Percentiles rank a stretch among this genome's conserved stretches.
Evolutionary conservation across 768 basidiomycete species (phyloP).

Genomic region (Macrolepiota dolichaula): DNA sequence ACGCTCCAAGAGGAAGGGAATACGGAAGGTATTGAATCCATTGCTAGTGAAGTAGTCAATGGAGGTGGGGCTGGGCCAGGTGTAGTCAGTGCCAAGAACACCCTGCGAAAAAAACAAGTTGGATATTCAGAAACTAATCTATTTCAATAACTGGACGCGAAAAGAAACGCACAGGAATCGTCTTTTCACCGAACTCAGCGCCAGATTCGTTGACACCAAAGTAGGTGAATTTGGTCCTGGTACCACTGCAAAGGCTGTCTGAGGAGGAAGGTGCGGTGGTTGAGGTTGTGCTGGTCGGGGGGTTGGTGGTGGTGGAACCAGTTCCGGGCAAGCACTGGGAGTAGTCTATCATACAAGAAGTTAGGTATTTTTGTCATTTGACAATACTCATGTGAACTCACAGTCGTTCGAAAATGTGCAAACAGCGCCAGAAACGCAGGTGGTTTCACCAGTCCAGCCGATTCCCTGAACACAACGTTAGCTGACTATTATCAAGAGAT

Average conservation of each 20-base stretch:
- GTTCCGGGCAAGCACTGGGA: constrained; percentile 40
- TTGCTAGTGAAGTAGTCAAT: constrained; percentile 51
- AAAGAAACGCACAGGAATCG: constrained; percentile 40
- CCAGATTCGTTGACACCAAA: constrained; percentile 64
- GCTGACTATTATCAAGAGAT: not conserved
- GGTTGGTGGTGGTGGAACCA: constrained; percentile 13
- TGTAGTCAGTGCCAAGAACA: constrained; percentile 40
- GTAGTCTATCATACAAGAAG: constrained; percentile 31
- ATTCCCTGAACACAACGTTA: constrained; percentile 27
- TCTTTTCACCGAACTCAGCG: constrained; percentile 54
- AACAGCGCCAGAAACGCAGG: constrained; percentile 36
- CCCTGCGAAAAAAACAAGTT: constrained; percentile 24
- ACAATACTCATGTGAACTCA: constrained; percentile 18
- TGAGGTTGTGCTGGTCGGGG: constrained; percentile 10
- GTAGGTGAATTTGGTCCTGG: constrained; percentile 52
- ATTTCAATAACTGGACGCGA: not conserved
- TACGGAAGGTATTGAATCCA: constrained; percentile 62
- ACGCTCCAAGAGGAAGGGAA: constrained; percentile 60
- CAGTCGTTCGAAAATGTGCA: constrained; percentile 39
- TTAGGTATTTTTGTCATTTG: not conserved
- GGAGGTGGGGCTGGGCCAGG: constrained; percentile 41
- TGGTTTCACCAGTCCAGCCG: constrained; percentile 36
- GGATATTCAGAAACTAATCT: not conserved
- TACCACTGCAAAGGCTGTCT: constrained; percentile 8
- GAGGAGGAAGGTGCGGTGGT: not conserved